A percentile compares a stretch with the other conserved stretches of the same genome.
Conservation (phyloP, 1,284 basidiomycete species). For the Violaceomyces palustris region DNA sequence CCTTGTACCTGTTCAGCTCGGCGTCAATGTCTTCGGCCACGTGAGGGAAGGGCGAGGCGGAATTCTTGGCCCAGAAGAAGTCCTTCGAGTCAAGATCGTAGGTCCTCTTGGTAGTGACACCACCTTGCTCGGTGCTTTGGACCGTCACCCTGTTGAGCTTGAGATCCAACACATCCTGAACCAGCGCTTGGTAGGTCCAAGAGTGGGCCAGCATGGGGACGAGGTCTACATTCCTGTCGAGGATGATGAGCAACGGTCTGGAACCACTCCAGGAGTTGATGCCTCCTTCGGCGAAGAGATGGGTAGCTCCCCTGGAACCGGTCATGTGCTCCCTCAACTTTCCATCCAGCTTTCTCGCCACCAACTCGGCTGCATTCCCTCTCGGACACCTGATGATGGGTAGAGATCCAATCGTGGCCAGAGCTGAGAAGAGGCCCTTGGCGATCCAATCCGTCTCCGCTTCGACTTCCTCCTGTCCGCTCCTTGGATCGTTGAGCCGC, state of each 20-base stretch:
- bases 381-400: slow-evolving; percentile 91
- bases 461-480: slow-evolving; percentile 85
- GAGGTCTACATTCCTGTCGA: slow-evolving; percentile 92
- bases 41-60: slow-evolving; percentile 92
- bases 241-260: slow-evolving; percentile 67
- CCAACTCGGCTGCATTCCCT: slow-evolving; percentile 97
- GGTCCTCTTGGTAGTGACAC: slow-evolving; percentile 29
- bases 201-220: slow-evolving; percentile 93
- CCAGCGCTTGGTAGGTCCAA: slow-evolving; percentile 98
- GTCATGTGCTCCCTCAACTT: slow-evolving; percentile 89
- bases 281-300: slow-evolving; percentile 50
- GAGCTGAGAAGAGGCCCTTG: slow-evolving; percentile 81
- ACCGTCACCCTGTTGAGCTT: slow-evolving; percentile 93
- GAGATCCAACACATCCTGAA: slow-evolving; percentile 95
- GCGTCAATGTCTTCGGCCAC: slow-evolving; percentile 95
- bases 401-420: slow-evolving; percentile 86
- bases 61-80: slow-evolving; percentile 98
- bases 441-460: slow-evolving; percentile 88
- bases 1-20: slow-evolving; percentile 87
- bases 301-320: slow-evolving; percentile 57
- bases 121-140: slow-evolving; percentile 24
- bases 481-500: slow-evolving; percentile 85
- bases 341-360: slow-evolving; percentile 87
- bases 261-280: slow-evolving; percentile 18
- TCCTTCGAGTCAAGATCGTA: slow-evolving; percentile 98